phyloP scores from a whole-genome alignment of 192 early-diverging fungal genomes.

The Physocladia obscura region DNA sequence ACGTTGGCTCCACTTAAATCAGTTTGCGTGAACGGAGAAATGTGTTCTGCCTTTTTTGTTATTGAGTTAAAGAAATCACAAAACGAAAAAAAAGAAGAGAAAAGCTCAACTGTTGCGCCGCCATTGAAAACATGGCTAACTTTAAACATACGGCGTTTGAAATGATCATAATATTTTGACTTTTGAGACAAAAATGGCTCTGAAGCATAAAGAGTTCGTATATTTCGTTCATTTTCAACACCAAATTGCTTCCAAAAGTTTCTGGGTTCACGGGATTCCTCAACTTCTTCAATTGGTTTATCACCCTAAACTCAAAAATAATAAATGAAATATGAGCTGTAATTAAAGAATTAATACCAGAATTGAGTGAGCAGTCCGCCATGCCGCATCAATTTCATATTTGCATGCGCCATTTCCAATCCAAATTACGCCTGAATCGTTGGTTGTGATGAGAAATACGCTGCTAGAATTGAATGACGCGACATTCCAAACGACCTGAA shows the following conservation, averaged over 20 bases:
- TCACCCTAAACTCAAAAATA: background rate
- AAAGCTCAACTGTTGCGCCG: constrained; percentile 28
- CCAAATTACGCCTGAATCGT: constrained; percentile 30
- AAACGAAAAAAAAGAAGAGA: background rate
- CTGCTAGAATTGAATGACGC: constrained; percentile 21
- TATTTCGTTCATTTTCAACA: background rate
- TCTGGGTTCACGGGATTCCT: constrained; percentile 29
- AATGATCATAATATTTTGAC: constrained; percentile 6
- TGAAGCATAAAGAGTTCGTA: constrained; percentile 18
- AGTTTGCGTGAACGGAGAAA: constrained; percentile 30
- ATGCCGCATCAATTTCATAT: too few relatives aligned
- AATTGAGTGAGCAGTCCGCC: too few relatives aligned
- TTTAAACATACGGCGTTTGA: constrained; percentile 29
- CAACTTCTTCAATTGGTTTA: background rate
- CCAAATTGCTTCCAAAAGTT: constrained; percentile 28
- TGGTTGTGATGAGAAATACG: constrained; percentile 20
- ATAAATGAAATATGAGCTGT: background rate
- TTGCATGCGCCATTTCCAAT: constrained; percentile 30
- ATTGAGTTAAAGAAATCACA: background rate
- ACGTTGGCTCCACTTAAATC: constrained; percentile 27
- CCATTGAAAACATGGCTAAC: constrained; percentile 39
- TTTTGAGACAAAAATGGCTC: constrained; percentile 20
- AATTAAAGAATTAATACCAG: too few relatives aligned
- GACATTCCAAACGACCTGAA: constrained; percentile 25
- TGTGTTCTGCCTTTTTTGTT: constrained; percentile 24